A percentile compares a stretch with the other conserved stretches of the same genome.
Evolutionary conservation across 352 stramenopile genomes (phyloP).

Genomic region (Globisporangium cystogenes): DNA sequence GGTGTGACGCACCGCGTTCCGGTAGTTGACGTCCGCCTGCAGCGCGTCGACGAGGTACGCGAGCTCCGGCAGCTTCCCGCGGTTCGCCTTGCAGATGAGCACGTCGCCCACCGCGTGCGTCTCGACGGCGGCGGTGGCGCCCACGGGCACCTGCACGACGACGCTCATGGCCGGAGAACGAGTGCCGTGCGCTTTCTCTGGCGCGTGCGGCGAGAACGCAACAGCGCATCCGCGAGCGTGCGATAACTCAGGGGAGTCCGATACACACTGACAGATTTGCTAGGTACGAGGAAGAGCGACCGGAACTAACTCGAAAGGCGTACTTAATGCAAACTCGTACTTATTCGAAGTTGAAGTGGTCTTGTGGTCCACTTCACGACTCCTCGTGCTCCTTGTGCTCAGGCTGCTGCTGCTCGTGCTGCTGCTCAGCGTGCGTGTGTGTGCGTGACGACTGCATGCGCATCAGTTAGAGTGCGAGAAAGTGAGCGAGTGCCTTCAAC

Average conservation of each 20-base stretch:
- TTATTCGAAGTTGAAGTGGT: no score
- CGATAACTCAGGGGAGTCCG: background rate
- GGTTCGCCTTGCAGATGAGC: conserved; percentile 81
- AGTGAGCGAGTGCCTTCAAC: no score
- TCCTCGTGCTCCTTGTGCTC: no score
- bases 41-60: conserved; percentile 69
- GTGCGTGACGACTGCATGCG: no score
- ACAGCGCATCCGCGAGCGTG: background rate
- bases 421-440: no score
- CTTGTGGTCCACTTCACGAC: no score
- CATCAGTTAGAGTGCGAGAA: no score
- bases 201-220: background rate
- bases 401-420: no score
- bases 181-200: conserved; percentile 1
- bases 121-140: conserved; percentile 45
- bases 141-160: conserved; percentile 59
- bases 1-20: conserved; percentile 66
- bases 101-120: conserved; percentile 84
- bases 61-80: conserved; percentile 78
- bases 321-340: no score
- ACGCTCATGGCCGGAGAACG: conserved; percentile 36
- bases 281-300: background rate
- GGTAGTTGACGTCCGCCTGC: conserved; percentile 80
- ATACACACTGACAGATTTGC: no score
- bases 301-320: background rate